Base-by-base conservation (phyloP, 192 early-diverging fungal genomes). In the Podila epicladia region DNA sequence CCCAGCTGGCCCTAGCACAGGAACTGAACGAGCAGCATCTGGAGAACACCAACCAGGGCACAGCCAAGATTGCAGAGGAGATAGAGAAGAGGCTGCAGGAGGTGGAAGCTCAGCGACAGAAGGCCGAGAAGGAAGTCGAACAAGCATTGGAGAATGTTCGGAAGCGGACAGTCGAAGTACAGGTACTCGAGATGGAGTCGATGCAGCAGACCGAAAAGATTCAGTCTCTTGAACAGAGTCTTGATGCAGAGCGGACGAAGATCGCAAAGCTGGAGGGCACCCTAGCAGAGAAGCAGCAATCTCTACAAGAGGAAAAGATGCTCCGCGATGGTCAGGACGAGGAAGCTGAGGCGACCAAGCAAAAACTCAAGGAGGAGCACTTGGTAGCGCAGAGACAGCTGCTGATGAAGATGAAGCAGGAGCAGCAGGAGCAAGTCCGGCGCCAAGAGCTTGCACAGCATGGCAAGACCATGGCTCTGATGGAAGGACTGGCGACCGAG, bases 401-500 rank as follows among this genome's bases (percentile, higher is more conserved):
- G 15, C 45, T 80, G 60, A 33, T 73, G 37, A 80, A 59, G 62
- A 69, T 80, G 77, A 80, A 69, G 62, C 66, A 80, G 57, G 77
- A 80, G 12, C 77, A 80, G 57, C 71, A 80, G 29, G 33, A 59
- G 1, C 28, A 64, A 5, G 55, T 64, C 49, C 62, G 64, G 49
- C 53, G 53, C 2, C 71, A 80, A 20, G 65, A 80, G 20, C 35
- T 80, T 5, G 62, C 58, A 66, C 66, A 62, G 29, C 60, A 71
- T 19, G 77, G 73, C 41, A 80, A 80, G 28, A 72, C 77, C 20
- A 64, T 65, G 28, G 77, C 70, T 3, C 60, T 73, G 20, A 73
- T 80, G 72, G 77, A 80, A 58, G 71, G 77, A 3, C 62, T 80
- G 9, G 70, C 77, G 31, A 80, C 77, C 3, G 71, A 80, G 49